phyloP scores from a whole-genome alignment of 202 grass and related monocot genomes.

The Alloteropsis angusta region DNA sequence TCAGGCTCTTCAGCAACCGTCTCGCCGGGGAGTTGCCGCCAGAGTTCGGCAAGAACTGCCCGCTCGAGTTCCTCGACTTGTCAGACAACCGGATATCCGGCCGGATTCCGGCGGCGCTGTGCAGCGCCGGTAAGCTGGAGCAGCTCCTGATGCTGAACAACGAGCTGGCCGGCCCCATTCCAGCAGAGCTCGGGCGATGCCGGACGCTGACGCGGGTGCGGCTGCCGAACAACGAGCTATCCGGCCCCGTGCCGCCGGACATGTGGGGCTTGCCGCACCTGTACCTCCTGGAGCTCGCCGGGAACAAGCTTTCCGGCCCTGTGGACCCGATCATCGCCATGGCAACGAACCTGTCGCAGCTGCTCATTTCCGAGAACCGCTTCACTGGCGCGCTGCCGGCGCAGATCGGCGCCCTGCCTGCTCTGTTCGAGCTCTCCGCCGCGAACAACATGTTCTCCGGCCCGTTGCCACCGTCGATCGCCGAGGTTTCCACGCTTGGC shows the following conservation, averaged over 20 bases:
- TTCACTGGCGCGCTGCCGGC: slow-evolving; percentile 33
- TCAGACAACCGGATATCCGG: slow-evolving; percentile 57
- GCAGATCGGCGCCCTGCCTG: slow-evolving; percentile 38
- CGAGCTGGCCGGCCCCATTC: slow-evolving; percentile 38
- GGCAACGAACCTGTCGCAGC: slow-evolving; percentile 50
- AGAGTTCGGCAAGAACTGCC: slow-evolving; percentile 46
- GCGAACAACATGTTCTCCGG: slow-evolving; percentile 52
- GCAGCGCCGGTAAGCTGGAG: slow-evolving; percentile 28
- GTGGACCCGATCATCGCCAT: slow-evolving; percentile 32
- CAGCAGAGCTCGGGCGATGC: slow-evolving; percentile 45
- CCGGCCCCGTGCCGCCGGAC: slow-evolving; percentile 33
- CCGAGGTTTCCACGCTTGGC: slow-evolving; percentile 27
- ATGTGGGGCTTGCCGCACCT: slow-evolving; percentile 61
- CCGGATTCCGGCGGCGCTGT: slow-evolving; percentile 44
- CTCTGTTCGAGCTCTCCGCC: slow-evolving; percentile 53
- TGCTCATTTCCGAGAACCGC: slow-evolving; percentile 53
- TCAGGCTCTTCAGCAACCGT: slow-evolving; percentile 52
- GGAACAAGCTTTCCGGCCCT: slow-evolving; percentile 45
- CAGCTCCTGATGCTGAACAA: slow-evolving; percentile 61
- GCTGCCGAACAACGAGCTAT: slow-evolving; percentile 56
- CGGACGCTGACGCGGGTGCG: slow-evolving; percentile 50
- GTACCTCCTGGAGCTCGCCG: slow-evolving; percentile 58
- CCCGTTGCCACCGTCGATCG: slow-evolving; percentile 32
- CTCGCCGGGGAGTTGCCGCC: slow-evolving; percentile 45
- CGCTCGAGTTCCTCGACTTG: slow-evolving; percentile 47